Evolutionary conservation across 1,139 yeast genomes (phyloP), one percentile per base, ranked within the genome.

Genomic region (Suhomyces terraborum): DNA sequence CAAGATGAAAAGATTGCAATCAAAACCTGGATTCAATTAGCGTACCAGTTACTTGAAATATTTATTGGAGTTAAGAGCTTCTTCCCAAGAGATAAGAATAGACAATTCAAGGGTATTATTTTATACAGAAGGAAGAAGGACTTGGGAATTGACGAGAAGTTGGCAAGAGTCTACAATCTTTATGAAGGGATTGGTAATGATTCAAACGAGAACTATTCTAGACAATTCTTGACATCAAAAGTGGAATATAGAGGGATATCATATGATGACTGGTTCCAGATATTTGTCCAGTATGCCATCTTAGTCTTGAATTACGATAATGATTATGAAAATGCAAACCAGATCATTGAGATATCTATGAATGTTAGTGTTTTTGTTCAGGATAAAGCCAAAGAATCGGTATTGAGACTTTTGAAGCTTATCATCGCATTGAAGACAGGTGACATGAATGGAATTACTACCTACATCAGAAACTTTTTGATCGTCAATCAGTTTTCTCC

Each of bases 1-100:
- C 29, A 14, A 8, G 82, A 81, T 3, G 84, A 84, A 42, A 59
- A 62, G 8, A 79, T 82, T 8, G 88, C 94, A 5, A 78, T 82
- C 0, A 70, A 77, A 10, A 80, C 88, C 9, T 93, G 98, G 98
- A 75, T 87, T 51, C 88, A 88, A 48, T 69, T 84, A 9, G 96
- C 95, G 0, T 78, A 87, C 3, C 95, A 86, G 48, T 70, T 94
- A 41, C 80, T 91, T 35, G 95, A 88, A 55, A 80, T 87, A 49
- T 91, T 93, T 57, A 78, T 85, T 22, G 79, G 82, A 42, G 89
- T 88, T 7, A 77, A 83, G 43, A 80, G 80, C 52, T 87, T 93
- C 51, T 91, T 87, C 56, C 88, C 93, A 1, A 72, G 80, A 36
- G 95, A 88, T 54, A 77, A 82, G 43, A 82, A 82, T 17, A 78